Evolutionary conservation across 78 protist genomes (phyloP).

Genomic region (Carpediemonas membranifera): DNA sequence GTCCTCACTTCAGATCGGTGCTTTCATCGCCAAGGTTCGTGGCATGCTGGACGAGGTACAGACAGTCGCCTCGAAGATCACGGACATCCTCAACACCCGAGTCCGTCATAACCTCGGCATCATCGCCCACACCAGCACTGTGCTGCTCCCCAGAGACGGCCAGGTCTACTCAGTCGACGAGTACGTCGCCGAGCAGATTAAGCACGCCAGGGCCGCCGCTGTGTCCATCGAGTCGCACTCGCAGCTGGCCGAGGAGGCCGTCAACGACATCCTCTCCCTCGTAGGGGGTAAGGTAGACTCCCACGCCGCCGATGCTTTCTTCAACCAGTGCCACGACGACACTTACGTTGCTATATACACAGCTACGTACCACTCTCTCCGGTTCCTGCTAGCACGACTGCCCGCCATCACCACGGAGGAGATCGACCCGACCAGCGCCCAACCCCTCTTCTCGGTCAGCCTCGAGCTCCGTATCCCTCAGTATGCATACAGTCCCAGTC

Average conservation of each 20-base stretch:
- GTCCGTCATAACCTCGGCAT: conserved; percentile 23
- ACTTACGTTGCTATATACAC: not conserved
- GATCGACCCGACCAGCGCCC: not conserved
- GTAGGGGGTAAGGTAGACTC: not conserved
- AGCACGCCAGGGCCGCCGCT: not conserved
- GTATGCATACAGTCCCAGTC: conserved; percentile 35
- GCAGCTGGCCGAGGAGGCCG: conserved; percentile 29
- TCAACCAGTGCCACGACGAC: not conserved
- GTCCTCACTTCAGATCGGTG: conserved; percentile 60
- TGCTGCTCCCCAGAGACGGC: conserved; percentile 36
- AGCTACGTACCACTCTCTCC: not conserved
- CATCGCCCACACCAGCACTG: conserved; percentile 22
- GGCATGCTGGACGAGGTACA: conserved; percentile 14
- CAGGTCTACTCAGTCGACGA: conserved; percentile 25
- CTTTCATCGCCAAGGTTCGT: conserved; percentile 34
- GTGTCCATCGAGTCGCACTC: not conserved
- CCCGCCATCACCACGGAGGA: conserved; percentile 1
- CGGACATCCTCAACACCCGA: conserved; percentile 40
- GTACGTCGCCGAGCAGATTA: not conserved
- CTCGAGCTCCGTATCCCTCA: conserved; percentile 40
- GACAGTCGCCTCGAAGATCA: not conserved
- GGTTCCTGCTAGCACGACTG: not conserved
- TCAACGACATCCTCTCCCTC: conserved; percentile 25
- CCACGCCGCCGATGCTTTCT: conserved; percentile 1
- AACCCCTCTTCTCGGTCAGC: conserved; percentile 42